A percentile compares a stretch with the other conserved stretches of the same genome.
phyloP scores from a whole-genome alignment of 257 asterid species.

The Schizonepeta tenuifolia region DNA sequence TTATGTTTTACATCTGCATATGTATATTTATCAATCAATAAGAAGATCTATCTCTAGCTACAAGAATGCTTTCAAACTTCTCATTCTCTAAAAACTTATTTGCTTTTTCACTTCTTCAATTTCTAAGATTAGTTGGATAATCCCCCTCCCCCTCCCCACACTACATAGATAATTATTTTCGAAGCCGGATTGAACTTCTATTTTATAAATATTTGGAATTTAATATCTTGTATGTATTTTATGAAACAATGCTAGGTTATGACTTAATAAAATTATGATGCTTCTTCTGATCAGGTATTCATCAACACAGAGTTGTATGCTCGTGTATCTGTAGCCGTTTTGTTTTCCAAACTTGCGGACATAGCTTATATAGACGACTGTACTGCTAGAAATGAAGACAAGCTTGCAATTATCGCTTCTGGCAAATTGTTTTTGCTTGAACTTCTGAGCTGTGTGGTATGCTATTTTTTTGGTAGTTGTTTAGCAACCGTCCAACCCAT shows the following conservation, averaged over 20 bases:
- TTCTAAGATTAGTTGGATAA: constrained; percentile 6
- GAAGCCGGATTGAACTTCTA: not conserved
- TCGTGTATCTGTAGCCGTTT: constrained; percentile 91
- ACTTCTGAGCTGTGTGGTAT: constrained; percentile 79
- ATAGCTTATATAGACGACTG: constrained; percentile 51
- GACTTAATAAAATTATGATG: constrained; percentile 19
- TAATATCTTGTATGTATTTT: not conserved
- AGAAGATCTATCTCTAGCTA: constrained; percentile 13
- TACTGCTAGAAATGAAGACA: constrained; percentile 36
- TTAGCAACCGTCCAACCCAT: not conserved
- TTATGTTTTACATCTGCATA: constrained; percentile 2
- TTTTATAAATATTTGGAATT: not conserved
- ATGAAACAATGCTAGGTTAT: not conserved
- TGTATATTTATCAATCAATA: not conserved
- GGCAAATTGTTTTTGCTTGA: constrained; percentile 85
- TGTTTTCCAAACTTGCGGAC: constrained; percentile 79
- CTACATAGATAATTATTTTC: no score
- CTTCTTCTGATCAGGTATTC: constrained; percentile 65
- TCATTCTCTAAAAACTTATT: not conserved
- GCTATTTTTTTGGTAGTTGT: constrained; percentile 19
- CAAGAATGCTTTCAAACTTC: not conserved
- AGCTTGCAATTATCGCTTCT: constrained; percentile 54
- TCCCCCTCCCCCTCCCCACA: no score
- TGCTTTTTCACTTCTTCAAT: not conserved
- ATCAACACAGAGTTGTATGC: constrained; percentile 96